Evolutionary conservation across 1,284 basidiomycete genomes (phyloP).

Genomic region (Exobasidium cylindrosporum): DNA sequence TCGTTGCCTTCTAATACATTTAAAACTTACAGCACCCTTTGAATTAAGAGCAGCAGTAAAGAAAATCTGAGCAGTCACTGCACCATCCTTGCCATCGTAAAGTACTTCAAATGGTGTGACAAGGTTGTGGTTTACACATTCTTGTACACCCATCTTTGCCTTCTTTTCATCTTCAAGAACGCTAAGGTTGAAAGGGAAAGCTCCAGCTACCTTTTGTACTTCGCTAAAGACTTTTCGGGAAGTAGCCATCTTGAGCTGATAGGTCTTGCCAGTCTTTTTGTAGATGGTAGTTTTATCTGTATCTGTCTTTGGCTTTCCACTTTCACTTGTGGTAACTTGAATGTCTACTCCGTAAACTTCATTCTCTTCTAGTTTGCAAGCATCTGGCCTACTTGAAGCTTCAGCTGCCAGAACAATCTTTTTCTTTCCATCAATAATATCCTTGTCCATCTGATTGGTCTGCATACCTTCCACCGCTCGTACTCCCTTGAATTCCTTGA

Average conservation of each 20-base stretch:
- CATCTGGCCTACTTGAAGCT: constrained; percentile 40
- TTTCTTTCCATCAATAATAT: constrained; percentile 95
- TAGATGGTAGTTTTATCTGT: constrained; percentile 81
- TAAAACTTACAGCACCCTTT: constrained; percentile 55
- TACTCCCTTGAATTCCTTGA: constrained; percentile 54
- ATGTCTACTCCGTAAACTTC: constrained; percentile 97
- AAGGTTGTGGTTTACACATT: constrained; percentile 87
- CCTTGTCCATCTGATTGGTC: constrained; percentile 78
- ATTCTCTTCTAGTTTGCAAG: constrained; percentile 65
- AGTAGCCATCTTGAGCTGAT: constrained; percentile 96
- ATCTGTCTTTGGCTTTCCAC: constrained; percentile 68
- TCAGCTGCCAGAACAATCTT: constrained; percentile 61
- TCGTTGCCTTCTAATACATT: constrained; percentile 48
- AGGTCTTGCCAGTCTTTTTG: constrained; percentile 80
- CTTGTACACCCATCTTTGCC: constrained; percentile 88
- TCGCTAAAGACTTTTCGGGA: constrained; percentile 91
- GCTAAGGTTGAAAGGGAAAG: constrained; percentile 96
- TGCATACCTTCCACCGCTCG: constrained; percentile 63
- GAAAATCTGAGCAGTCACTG: constrained; percentile 74
- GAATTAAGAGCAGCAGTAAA: constrained; percentile 87
- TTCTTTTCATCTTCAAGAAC: constrained; percentile 91
- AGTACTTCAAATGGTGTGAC: constrained; percentile 82
- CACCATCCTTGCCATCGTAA: constrained; percentile 36
- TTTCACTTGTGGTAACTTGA: constrained; percentile 61
- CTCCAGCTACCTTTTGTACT: constrained; percentile 93